Base-by-base conservation (phyloP, 805 yeast species). In the Nakazawaea sp. region DNA sequence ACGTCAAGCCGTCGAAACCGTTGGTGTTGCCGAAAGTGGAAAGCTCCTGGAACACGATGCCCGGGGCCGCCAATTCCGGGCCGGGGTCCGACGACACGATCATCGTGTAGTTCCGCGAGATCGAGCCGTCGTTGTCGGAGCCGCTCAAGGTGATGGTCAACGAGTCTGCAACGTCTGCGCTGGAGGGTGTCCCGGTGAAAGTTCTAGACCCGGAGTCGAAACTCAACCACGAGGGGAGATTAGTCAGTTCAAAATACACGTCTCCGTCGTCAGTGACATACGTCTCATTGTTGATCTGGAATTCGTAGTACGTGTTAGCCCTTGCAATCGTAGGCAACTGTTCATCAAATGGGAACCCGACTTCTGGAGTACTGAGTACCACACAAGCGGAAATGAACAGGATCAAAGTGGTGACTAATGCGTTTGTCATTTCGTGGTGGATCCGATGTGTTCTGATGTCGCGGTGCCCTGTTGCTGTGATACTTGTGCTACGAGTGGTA, bases 281-380 rank as follows among this genome's bases (percentile, higher is more conserved):
- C 2, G 97, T 90, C 47, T 78, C 75, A 42, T 72, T 62, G 37
- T 88, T 79, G 29, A 90, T 59, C 26, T 79, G 68, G 58, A 85
- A 90, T 15, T 62, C 47, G 59, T 81, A 90, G 2, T 54, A 47
- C 47, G 74, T 66, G 42, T 74, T 74, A 12, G 76, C 73, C 41
- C 94, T 69, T 4, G 95, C 97, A 11, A 92, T 85, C 24, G 87
- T 81, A 4, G 97, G 97, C 17, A 79, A 68, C 60, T 90, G 98
- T 53, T 78, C 77, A 45, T 71, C 60, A 53, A 88, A 75, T n/a
- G 95, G 89, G 64, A 81, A 85, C 31, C 83, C 84, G 27, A 70
- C 65, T 36, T 67, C 64, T 5, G 85, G 78, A 26, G 70, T 60
- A 10, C 76, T 73, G 4, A 27, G n/a, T 16, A 34, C 32, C 7